Evolutionary conservation across 2,329 filamentous ascomycete species (phyloP).

Genomic region (Stemphylium beticola): DNA sequence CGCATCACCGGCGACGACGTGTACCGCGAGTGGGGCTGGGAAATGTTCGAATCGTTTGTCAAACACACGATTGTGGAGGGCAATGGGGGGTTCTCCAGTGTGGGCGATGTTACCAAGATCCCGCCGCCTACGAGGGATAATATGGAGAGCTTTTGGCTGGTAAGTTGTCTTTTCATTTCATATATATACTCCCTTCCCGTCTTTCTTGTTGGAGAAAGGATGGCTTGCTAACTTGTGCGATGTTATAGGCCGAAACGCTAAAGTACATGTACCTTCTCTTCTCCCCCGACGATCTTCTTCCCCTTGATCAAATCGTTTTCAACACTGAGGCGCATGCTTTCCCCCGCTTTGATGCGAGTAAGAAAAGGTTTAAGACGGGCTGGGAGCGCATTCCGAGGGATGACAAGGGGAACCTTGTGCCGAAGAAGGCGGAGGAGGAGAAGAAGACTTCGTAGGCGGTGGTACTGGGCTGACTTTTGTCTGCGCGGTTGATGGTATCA

Average conservation of each 20-base stretch:
- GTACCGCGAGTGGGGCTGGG: slow-evolving; percentile 97
- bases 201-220: background rate
- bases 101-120: slow-evolving; percentile 74
- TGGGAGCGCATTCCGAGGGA: slow-evolving; percentile 74
- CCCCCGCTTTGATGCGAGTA: slow-evolving; percentile 82
- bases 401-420: slow-evolving; percentile 37
- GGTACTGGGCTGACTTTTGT: background rate
- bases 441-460: background rate
- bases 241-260: slow-evolving; percentile 80
- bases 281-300: slow-evolving; percentile 79
- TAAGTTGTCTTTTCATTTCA: slow-evolving; percentile 52
- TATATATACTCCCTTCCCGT: background rate
- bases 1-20: slow-evolving; percentile 88
- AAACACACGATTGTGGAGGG: slow-evolving; percentile 82
- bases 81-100: slow-evolving; percentile 79
- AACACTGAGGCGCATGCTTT: slow-evolving; percentile 96
- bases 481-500: background rate
- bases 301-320: slow-evolving; percentile 85
- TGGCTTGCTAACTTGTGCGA: background rate
- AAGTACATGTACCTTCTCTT: slow-evolving; percentile 99
- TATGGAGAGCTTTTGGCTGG: slow-evolving; percentile 99
- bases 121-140: slow-evolving; percentile 79
- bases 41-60: slow-evolving; percentile 94
- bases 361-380: slow-evolving; percentile 74
- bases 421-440: slow-evolving; percentile 17